phyloP scores from a whole-genome alignment of 306 rosid species.

The Urtica urens region DNA sequence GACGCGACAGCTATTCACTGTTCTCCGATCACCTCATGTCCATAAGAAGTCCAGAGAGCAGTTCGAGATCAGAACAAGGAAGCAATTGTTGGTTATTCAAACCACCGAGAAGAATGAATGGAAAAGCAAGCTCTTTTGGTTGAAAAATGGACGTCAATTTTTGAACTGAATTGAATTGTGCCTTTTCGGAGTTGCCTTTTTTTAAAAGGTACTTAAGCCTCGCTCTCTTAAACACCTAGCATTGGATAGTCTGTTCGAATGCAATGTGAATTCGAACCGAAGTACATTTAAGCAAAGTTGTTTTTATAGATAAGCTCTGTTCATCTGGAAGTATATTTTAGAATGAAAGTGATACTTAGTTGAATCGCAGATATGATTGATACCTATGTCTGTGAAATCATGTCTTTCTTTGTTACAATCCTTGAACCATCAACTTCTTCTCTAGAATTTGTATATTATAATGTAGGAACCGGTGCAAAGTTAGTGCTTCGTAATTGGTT shows the following conservation, averaged over 20 bases:
- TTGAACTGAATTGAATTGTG: not conserved
- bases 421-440: no score
- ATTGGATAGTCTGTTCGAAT: not conserved
- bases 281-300: no score
- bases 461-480: no score
- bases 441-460: no score
- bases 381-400: no score
- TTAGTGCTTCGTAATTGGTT: no score
- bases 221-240: not conserved
- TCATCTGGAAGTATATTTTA: no score
- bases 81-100: not conserved
- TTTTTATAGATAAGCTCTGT: no score
- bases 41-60: slow-evolving; percentile 7
- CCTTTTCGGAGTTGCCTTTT: not conserved
- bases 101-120: slow-evolving; percentile 6
- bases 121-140: slow-evolving; percentile 7
- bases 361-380: no score
- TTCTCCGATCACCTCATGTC: slow-evolving; percentile 1
- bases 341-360: no score
- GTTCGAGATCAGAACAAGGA: not conserved
- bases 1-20: not conserved
- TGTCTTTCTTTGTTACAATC: no score
- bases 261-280: not conserved
- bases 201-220: not conserved
- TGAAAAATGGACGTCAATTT: slow-evolving; percentile 4